phyloP scores from a whole-genome alignment of 2,329 filamentous ascomycete genomes.

The Diaporthe velutina region DNA sequence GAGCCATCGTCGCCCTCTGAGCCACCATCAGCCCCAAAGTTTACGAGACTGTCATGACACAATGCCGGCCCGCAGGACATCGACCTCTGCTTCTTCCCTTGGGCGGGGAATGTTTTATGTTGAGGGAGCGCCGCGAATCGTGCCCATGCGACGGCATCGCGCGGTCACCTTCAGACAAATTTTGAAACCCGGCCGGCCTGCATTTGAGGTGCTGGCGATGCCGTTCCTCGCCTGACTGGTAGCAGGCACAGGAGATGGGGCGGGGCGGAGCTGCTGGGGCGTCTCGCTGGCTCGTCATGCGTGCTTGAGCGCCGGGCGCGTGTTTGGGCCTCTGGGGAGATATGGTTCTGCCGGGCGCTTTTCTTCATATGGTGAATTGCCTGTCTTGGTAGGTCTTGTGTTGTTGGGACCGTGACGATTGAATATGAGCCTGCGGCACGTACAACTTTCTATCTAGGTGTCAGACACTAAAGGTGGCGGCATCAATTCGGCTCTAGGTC shows the following conservation, averaged over 20 bases:
- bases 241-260: neutral
- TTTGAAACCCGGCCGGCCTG: neutral
- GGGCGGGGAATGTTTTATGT: neutral
- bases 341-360: neutral
- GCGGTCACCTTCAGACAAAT: neutral
- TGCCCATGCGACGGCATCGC: neutral
- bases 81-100: neutral
- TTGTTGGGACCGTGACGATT: rapidly evolving
- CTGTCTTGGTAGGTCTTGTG: neutral
- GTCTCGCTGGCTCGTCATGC: neutral
- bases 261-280: neutral
- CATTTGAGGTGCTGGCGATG: neutral
- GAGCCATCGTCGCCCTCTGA: neutral
- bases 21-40: neutral
- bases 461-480: neutral
- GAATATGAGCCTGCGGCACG: too few relatives aligned
- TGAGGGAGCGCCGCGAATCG: neutral
- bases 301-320: neutral
- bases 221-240: neutral
- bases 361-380: neutral
- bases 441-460: neutral
- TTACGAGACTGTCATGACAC: neutral
- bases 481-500: neutral
- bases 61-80: neutral
- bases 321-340: neutral